Conservation (phyloP, 1,284 basidiomycete genomes). For the Stygiomarasmius scandens region DNA sequence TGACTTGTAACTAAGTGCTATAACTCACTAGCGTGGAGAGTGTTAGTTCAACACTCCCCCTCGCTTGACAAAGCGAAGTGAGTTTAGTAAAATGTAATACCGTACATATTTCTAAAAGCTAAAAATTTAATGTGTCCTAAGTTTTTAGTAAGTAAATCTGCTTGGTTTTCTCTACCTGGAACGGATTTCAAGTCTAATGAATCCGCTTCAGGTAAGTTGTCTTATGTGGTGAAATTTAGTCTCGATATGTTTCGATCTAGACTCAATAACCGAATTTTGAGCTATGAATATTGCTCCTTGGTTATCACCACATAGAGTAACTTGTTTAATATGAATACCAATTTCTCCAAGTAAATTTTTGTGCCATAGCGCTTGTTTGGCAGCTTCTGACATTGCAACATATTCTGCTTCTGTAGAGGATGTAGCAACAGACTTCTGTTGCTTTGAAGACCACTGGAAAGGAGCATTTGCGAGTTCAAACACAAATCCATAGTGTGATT, state of each 20-base stretch:
- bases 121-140: conserved; percentile 2
- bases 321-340: not conserved
- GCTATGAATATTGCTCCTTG: conserved; percentile 35
- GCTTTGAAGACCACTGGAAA: conserved; percentile 20
- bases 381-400: conserved; percentile 28
- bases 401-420: conserved; percentile 38
- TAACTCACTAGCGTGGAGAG: too few species aligned
- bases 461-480: conserved; percentile 25
- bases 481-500: conserved; percentile 26
- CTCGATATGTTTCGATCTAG: too few species aligned
- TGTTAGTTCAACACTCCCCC: too few species aligned
- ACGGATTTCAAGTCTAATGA: conserved; percentile 37
- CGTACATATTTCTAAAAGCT: not conserved
- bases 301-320: conserved; percentile 31
- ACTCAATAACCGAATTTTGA: conserved; percentile 31
- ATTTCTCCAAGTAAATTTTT: conserved; percentile 1
- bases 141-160: conserved; percentile 32
- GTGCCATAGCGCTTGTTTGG: conserved; percentile 14
- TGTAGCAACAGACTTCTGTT: conserved; percentile 28
- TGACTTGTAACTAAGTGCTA: too few species aligned
- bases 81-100: too few species aligned
- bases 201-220: too few species aligned
- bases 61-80: too few species aligned
- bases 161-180: conserved; percentile 23
- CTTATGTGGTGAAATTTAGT: conserved; percentile 43